Conservation (phyloP, 1,284 basidiomycete genomes). For the Rhodotorula sp. region DNA sequence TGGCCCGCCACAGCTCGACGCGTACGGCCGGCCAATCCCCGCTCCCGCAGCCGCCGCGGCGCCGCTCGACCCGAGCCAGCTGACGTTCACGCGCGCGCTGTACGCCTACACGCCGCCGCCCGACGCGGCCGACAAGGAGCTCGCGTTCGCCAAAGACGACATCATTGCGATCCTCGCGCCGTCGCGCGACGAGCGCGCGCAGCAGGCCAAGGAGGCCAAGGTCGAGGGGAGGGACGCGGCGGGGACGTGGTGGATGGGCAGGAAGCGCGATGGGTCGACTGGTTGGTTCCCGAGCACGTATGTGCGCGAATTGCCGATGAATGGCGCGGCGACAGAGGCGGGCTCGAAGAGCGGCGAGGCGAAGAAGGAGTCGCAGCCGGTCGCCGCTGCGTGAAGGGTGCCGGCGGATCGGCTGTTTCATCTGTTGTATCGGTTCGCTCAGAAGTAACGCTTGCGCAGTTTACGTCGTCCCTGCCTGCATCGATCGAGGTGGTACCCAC, state of each 20-base stretch:
- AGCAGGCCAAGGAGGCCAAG: conserved; percentile 58
- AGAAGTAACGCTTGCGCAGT: conserved; percentile 68
- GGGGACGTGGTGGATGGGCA: conserved; percentile 83
- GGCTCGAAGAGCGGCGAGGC: conserved; percentile 2
- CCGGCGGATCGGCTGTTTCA: no score
- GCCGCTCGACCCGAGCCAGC: conserved; percentile 57
- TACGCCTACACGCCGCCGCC: conserved; percentile 56
- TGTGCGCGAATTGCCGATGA: conserved; percentile 56
- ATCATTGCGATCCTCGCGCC: conserved; percentile 91
- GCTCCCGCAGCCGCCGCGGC: conserved; percentile 55
- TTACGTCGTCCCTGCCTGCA: no score
- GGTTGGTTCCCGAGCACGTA: conserved; percentile 97
- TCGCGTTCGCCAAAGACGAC: conserved; percentile 82
- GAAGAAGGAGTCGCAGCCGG: not conserved
- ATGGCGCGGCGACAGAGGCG: not conserved
- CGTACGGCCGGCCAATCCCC: conserved; percentile 46
- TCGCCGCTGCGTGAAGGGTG: not conserved
- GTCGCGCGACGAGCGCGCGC: conserved; percentile 67
- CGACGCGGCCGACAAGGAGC: conserved; percentile 65
- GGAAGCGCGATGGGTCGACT: conserved; percentile 87
- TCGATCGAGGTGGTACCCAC: no score
- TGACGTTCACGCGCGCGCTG: conserved; percentile 84
- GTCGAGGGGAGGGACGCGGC: not conserved
- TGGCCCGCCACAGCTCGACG: conserved; percentile 41
- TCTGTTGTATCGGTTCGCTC: conserved; percentile 56